phyloP scores from a whole-genome alignment of 805 yeast genomes.

The Hagleromyces aurorensis region DNA sequence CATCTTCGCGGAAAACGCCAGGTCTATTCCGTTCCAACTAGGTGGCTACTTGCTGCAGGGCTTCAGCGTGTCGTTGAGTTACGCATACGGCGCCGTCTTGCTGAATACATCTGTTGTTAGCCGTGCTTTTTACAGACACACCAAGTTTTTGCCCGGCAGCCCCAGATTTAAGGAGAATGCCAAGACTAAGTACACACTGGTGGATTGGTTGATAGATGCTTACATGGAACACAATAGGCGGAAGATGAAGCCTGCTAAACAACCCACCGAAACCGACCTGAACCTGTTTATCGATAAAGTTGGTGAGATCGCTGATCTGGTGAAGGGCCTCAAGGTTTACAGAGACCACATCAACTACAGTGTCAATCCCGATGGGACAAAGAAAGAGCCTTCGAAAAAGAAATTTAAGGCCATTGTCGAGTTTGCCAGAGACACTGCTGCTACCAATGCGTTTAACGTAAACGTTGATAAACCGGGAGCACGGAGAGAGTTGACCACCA shows the following conservation, averaged over 20 bases:
- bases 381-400: slow-evolving; percentile 14
- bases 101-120: slow-evolving; percentile 16
- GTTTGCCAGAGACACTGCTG: slow-evolving; percentile 17
- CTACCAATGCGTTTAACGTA: slow-evolving; percentile 12
- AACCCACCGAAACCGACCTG: slow-evolving; percentile 11
- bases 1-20: slow-evolving; percentile 10
- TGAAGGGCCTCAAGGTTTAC: slow-evolving; percentile 17
- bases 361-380: slow-evolving; percentile 16
- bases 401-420: slow-evolving; percentile 15
- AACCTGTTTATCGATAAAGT: slow-evolving; percentile 15
- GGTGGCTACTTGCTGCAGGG: slow-evolving; percentile 20
- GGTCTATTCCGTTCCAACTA: slow-evolving; percentile 13
- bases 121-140: slow-evolving; percentile 16
- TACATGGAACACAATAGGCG: slow-evolving; percentile 7
- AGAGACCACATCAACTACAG: slow-evolving; percentile 19
- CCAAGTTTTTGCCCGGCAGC: slow-evolving; percentile 20
- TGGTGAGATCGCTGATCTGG: slow-evolving; percentile 10
- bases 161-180: slow-evolving; percentile 13
- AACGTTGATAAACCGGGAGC: slow-evolving; percentile 9
- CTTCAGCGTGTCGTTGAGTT: slow-evolving; percentile 15
- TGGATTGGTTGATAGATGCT: slow-evolving; percentile 21
- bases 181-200: slow-evolving; percentile 9
- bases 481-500: slow-evolving; percentile 8
- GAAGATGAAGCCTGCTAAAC: slow-evolving; percentile 1
- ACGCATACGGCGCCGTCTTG: slow-evolving; percentile 16